Evolutionary conservation across 164 flowering plant species (phyloP), one percentile per base, ranked within the genome.

Genomic region (Berberis thunbergii): DNA sequence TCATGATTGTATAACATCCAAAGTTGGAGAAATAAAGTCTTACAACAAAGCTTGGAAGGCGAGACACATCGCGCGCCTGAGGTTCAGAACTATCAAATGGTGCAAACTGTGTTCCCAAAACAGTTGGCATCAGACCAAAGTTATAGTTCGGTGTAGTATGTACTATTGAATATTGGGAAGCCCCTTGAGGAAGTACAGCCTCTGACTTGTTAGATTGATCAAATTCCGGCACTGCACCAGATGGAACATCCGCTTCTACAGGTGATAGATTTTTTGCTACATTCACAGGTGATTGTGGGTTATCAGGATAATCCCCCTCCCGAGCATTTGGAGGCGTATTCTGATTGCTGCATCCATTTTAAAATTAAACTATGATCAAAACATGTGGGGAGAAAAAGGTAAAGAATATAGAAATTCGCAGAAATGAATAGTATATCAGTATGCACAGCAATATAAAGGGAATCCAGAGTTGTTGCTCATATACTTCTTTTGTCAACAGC

Each of bases 41-140:
- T 76, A 91, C 91, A 4, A 89, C 79, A 80, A 85, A 78, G 77
- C 78, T 75, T 58, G 90, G 83, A 76, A 80, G 76, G 42, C 82
- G 86, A 74, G 94, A 71, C 70, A 60, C 82, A 68, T 87, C 90
- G 54, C 84, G 88, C 63, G 79, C 79, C 73, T 87, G 98, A 71
- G 84, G 76, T 48, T 89, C 95, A 11, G 84, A 71, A 73, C 75
- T 79, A 69, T 89, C 96, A 62, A 78, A 75, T n/a, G 82, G 76
- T 68, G 90, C 66, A 70, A 83, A 64, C 67, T 81, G 94, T 71
- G 74, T 71, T 48, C 85, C 83, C 6, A 80, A 40, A 64, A 86
- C 73, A 49, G 87, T 79, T 4, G 86, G 91, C 74, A 78, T 61
- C 67, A 81, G 71, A 48, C 88, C 95, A 77, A 82, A 79, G 71